These are phyloP conservation scores for Coffea canephora DNA, from an alignment of 257 asterid genomes.

Conservation along the genomic window DNA sequence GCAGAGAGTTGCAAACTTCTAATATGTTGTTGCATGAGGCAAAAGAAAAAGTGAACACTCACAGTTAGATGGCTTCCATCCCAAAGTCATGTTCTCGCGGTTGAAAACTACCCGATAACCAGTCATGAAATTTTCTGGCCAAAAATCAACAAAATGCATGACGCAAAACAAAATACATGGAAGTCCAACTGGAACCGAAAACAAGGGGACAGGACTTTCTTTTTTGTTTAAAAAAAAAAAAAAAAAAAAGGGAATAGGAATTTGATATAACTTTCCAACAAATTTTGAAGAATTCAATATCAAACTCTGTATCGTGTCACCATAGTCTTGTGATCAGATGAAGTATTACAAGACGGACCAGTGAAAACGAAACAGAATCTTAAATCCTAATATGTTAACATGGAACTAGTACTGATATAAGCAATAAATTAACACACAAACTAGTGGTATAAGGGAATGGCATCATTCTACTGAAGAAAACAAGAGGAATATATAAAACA, in stretches of 20 bases:
- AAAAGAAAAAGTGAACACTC: conserved; percentile 30
- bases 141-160: neutral
- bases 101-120: conserved; percentile 81
- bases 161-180: neutral
- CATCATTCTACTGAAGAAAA: neutral
- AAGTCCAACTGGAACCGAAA: neutral
- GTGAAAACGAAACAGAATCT: neutral
- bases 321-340: neutral
- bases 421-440: neutral
- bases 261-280: neutral
- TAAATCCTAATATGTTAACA: neutral
- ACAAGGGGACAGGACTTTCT: neutral
- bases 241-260: neutral
- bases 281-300: neutral
- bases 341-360: neutral
- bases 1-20: neutral
- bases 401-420: neutral
- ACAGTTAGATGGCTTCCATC: conserved; percentile 85
- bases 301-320: neutral
- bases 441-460: too few species aligned
- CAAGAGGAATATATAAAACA: neutral
- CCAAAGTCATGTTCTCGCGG: conserved; percentile 83
- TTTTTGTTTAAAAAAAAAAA: too few species aligned
- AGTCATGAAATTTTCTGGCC: conserved; percentile 86
- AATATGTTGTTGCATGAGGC: neutral